Base-by-base conservation (phyloP, 2,329 filamentous ascomycete genomes). In the Mollisia scopiformis region DNA sequence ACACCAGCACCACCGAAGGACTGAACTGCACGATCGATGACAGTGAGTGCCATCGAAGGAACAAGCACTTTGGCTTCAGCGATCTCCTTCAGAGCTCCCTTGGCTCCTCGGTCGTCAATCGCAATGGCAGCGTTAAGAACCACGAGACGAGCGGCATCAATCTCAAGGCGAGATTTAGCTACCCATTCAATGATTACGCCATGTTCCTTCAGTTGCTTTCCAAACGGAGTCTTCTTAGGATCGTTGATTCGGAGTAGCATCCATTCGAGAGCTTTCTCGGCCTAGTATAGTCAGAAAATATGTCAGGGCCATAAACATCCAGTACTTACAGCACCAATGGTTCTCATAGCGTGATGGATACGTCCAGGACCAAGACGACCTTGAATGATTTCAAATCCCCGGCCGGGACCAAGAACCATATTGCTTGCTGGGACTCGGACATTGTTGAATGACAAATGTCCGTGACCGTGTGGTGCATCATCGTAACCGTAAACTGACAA, bases 311-410 rank as follows among this genome's bases (percentile, higher is more conserved):
- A n/a, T 11, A 28, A 3, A 30, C 27, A 16, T 14, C 39, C 39
- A 16, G 23, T 55, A 79, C 82, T 75, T 78, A 87, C 87, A 55
- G 92, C 90, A 56, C 95, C 95, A 73, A 99, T 95, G 62, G 88
- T 89, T 66, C 95, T 88, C 95, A 99, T 99, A 62, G 93, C 92
- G 79, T 99, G 95, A 80, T 99, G 95, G 74, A 99, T 98, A 61
- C 95, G 91, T 33, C 95, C 95, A 1, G 95, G 95, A 1, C 95
- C 95, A 25, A 99, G 88, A 69, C 95, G 92, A 60, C 95, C 95
- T 76, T 99, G 95, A 73, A 99, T 97, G 74, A 99, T 97, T 78
- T 99, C 95, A 76, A 99, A 99, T 21, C 95, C 95, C 65, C 92
- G 88, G 66, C 95, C 95, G 75, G 95, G 92, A 62, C 95, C 94